Evolutionary conservation across 768 basidiomycete species (phyloP).

Genomic region (Mycena indigotica): DNA sequence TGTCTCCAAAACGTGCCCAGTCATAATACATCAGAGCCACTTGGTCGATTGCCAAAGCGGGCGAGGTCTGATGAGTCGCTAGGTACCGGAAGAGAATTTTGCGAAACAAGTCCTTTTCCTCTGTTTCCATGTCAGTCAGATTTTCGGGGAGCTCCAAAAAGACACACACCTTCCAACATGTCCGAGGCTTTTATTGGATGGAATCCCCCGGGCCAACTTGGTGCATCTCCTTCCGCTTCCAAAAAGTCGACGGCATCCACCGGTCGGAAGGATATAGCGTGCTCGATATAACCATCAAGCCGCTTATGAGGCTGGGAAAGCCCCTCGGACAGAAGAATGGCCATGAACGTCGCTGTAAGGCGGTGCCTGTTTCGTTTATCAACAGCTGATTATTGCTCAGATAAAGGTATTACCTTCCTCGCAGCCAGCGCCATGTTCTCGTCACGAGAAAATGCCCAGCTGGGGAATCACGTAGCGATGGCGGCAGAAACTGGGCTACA

Average conservation of each 20-base stretch:
- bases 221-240: background rate
- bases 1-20: too few species aligned
- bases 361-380: slow-evolving; percentile 13
- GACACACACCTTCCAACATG: background rate
- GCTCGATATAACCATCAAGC: background rate
- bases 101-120: background rate
- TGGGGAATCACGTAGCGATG: background rate
- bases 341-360: slow-evolving; percentile 7
- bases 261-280: slow-evolving; percentile 34
- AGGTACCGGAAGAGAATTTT: background rate
- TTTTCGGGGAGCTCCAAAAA: background rate
- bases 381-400: too few species aligned
- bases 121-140: background rate
- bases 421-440: slow-evolving; percentile 11
- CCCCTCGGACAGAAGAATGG: background rate
- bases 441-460: background rate
- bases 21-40: background rate
- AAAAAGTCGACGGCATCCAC: background rate
- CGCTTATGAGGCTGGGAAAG: slow-evolving; percentile 11
- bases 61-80: background rate
- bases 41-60: background rate
- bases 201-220: background rate
- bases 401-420: slow-evolving; percentile 8
- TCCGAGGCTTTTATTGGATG: background rate
- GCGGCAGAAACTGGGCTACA: slow-evolving; percentile 10